Conservation (phyloP, 148 eudicot species). For the Rhododendron kiyosumense region DNA sequence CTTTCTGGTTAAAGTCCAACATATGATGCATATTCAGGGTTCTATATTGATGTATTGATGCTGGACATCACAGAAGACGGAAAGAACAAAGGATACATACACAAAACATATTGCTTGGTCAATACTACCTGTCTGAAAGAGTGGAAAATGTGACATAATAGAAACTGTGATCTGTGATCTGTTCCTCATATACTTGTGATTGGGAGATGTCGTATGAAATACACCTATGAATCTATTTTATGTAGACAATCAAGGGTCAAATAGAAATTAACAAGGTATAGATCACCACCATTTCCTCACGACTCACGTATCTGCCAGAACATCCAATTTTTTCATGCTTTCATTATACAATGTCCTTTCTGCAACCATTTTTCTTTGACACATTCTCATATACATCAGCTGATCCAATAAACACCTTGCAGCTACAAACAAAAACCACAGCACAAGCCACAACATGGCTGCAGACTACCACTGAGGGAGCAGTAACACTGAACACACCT, state of each 20-base stretch:
- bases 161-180: not conserved
- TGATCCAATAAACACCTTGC: not conserved
- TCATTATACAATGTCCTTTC: not conserved
- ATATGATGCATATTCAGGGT: not conserved
- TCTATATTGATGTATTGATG: not conserved
- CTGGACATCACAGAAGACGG: not conserved
- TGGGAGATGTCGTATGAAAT: not conserved
- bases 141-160: not conserved
- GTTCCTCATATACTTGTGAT: not conserved
- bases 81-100: slow-evolving; percentile 2
- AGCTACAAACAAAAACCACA: not conserved
- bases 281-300: not conserved
- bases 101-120: not conserved
- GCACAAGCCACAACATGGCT: not conserved
- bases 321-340: not conserved
- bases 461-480: not conserved
- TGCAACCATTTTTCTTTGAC: not conserved
- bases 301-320: not conserved
- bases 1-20: not conserved
- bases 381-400: not conserved
- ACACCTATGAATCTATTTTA: not conserved
- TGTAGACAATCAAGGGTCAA: not conserved
- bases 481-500: not conserved
- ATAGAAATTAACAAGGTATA: not conserved
- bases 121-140: not conserved